Base-by-base conservation (phyloP, 805 yeast species). In the Martiniozyma abietophila region DNA sequence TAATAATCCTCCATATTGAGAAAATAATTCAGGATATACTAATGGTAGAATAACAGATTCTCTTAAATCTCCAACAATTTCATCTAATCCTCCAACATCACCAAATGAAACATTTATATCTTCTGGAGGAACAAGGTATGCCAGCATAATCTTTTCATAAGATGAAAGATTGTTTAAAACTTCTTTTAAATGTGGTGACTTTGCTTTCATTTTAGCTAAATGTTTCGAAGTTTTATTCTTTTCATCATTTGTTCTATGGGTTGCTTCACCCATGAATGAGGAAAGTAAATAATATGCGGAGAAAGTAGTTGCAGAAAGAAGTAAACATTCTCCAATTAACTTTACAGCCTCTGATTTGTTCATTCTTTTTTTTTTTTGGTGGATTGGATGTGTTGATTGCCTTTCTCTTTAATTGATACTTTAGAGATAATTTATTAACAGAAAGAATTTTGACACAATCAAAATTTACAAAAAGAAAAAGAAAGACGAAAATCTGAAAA, bases 11-110 rank as follows among this genome's bases (percentile, higher is more conserved):
- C 84, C 75, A 45, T 80, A 82, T 34, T 73, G 76, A 9, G 73
- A 62, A 52, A 81, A 86, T 26, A 85, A 58, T 31, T 74, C 83
- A 0, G 95, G 95, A 46, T 74, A 63, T 12, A 82, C 79, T 38
- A 92, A 63, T 1, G 98, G 98, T 46, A 83, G 78, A 27, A 92
- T 71, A 8, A 92, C 95, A 35, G 86, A 71, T 56, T 92, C 98
- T 46, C 81, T 70, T 31, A 92, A 63, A 47, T 89, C 97, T 35
- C 80, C 88, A 15, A 89, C 73, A 24, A 86, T 80, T 9, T 64
- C 64, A 35, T 83, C 92, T 25, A 92, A 63, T 0, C 98, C 98
- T 12, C 97, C 98, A 35, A 92, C 74, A 51, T 88, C 95, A 22
- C 64, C 66, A 54, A 92, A 92, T 9, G 73, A 64, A 4, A 80